phyloP scores from a whole-genome alignment of 768 basidiomycete genomes.

The Trametes gibbosa region DNA sequence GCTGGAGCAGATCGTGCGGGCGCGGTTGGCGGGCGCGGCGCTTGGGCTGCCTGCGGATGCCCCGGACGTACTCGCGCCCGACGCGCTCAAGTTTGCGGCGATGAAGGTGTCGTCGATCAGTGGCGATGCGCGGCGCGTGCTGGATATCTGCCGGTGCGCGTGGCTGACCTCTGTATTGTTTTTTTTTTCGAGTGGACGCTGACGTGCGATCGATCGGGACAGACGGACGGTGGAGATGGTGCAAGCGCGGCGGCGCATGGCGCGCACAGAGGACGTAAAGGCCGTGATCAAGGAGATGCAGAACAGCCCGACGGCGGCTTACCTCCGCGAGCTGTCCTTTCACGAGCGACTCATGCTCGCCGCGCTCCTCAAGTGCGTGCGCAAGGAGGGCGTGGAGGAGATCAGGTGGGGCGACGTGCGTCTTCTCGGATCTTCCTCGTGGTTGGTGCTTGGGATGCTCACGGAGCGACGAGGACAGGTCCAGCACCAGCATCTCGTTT shows the following conservation, averaged over 20 bases:
- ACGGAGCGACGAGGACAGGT: constrained; percentile 49
- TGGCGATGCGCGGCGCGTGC: constrained; percentile 89
- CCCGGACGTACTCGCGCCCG: constrained; percentile 53
- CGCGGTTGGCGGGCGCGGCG: constrained; percentile 65
- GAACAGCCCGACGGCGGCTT: constrained; percentile 86
- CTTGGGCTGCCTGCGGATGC: constrained; percentile 47
- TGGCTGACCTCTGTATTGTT: not conserved
- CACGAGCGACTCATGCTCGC: constrained; percentile 89
- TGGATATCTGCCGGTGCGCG: constrained; percentile 86
- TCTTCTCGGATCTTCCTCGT: constrained; percentile 13
- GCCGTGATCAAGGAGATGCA: constrained; percentile 84
- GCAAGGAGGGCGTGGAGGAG: constrained; percentile 83
- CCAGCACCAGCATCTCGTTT: constrained; percentile 70
- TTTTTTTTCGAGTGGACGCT: not conserved
- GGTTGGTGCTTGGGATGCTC: not conserved
- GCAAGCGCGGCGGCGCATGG: constrained; percentile 47
- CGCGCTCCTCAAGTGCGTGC: constrained; percentile 76
- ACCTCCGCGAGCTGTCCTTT: constrained; percentile 75
- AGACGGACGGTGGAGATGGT: constrained; percentile 86
- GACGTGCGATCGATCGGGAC: not conserved
- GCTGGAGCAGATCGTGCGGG: constrained; percentile 82
- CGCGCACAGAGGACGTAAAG: constrained; percentile 68
- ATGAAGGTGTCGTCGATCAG: constrained; percentile 78
- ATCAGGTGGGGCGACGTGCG: constrained; percentile 80
- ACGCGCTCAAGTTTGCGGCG: constrained; percentile 84